Base-by-base conservation (phyloP, 2,329 filamentous ascomycete species). In the Aureobasidium sp. region DNA sequence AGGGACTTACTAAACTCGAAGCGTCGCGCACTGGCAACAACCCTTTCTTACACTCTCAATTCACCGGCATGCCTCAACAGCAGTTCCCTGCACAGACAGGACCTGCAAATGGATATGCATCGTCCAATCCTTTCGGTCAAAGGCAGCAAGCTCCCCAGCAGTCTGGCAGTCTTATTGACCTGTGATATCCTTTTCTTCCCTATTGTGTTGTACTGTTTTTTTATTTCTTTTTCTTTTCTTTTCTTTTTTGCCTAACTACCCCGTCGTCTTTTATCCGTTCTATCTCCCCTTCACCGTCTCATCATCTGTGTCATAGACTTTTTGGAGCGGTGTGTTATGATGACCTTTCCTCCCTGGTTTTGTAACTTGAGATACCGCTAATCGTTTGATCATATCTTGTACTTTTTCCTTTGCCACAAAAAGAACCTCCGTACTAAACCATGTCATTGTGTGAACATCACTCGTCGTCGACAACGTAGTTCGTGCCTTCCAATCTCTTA, bases 31-130 rank as follows among this genome's bases (percentile, higher is more conserved):
- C 90, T 0, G 88, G 88, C 36, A 94, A 84, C 78, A 97, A 97
- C 71, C 94, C 94, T 0, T 99, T 97, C 78, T 78, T 96, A 68
- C 84, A 86, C 63, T 85, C 86, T 64, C 91, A 95, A 72, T 94
- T 88, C 69, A 96, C 90, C 0, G 91, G 91, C 2, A 70, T 79
- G 65, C 80, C 80, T 37, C 76, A 78, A 63, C 64, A 67, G 62
- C 67, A 69, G 61, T 65, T 67, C 44, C 67, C 68, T 29, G 65
- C 64, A 32, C 77, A 76, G 64, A 82, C 80, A 13, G 81, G 80
- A 5, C 79, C 79, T 16, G 79, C 74, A 5, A 73, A 72, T 57
- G 74, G 70, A n/a, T 79, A 76, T 67, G 80, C 71, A 67, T 75
- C 67, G 44, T 77, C 70, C 67, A 85, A 85, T 69, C 82, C 83